Evolutionary conservation across 225 moss, liverwort and hornwort species (phyloP), one percentile per base, ranked within the genome.

Genomic region (Ulota crispa): DNA sequence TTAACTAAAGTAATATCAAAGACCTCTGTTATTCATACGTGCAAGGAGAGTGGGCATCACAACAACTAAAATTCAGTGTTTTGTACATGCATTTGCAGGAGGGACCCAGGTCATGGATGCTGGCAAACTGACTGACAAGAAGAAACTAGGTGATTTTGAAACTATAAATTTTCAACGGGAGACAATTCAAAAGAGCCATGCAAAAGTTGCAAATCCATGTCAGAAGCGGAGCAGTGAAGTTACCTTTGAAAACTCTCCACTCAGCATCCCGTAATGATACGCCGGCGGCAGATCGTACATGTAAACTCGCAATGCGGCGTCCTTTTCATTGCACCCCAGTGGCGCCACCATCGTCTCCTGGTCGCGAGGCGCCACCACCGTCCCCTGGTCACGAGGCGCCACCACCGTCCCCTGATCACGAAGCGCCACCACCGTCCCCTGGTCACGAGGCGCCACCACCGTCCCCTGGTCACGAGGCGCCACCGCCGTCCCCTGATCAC

Each of bases 211-310:
- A 34, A 64, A 50, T 34, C 34, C 15, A 32, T 20, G 53, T 31
- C 71, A 53, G 10, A 21, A 16, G 37, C 15, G 50, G 6, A 5
- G 50, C 31, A 30, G 43, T 59, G 6, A 23, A 59, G 16, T 31
- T 70, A 79, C 79, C 79, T 79, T 59, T 4, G 79, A 21, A 20
- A 79, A 79, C 2, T 79, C 30, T 6, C 15, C 3, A 15, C 9
- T 52, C 52, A 93, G 73, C 78, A 95, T 92, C 9, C 93, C 93
- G 68, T 91, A 95, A 69, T 95, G 95, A 73, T 92, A 93, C 37
- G 87, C 88, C 8, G 88, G 60, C 2, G 95, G 93, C 9, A 95
- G 87, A 72, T 95, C 93, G 31, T 95, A 93, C 93, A 93, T 92
- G 76, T 59, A 95, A 7, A 92, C 91, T 78, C 85, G 88, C 68